Evolutionary conservation across 306 rosid species (phyloP).

Genomic region (Rosa multiflora): DNA sequence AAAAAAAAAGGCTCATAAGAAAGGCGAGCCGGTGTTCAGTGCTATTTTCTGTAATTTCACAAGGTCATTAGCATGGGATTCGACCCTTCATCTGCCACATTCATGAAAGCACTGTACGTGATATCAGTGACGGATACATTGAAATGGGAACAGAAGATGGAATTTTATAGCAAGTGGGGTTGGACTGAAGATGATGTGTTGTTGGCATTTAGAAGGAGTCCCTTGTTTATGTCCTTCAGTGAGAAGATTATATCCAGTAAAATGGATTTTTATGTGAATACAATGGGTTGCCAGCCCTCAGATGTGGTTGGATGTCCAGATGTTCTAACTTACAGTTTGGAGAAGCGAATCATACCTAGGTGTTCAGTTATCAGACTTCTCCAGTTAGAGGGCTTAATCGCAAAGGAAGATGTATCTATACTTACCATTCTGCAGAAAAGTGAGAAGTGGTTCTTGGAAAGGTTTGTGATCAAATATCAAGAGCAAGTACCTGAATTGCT

Average conservation of each 20-base stretch:
- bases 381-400: conserved; percentile 16
- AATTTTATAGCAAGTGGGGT: conserved; percentile 32
- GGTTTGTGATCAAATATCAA: conserved; percentile 14
- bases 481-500: conserved; percentile 1
- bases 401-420: background rate
- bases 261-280: conserved; percentile 29
- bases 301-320: conserved; percentile 21
- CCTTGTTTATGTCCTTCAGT: conserved; percentile 19
- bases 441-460: background rate
- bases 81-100: conserved; percentile 16
- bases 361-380: conserved; percentile 40
- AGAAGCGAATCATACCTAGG: conserved; percentile 43
- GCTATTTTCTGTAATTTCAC: too few relatives aligned
- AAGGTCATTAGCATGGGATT: conserved; percentile 30
- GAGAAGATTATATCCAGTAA: conserved; percentile 23
- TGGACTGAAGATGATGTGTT: conserved; percentile 26
- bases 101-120: conserved; percentile 28
- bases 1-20: too few relatives aligned
- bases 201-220: conserved; percentile 33
- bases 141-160: conserved; percentile 21
- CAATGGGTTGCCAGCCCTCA: conserved; percentile 23
- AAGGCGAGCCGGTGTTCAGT: too few relatives aligned
- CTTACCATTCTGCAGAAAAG: background rate
- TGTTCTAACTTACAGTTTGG: conserved; percentile 22
- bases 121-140: background rate